Conservation (phyloP, 2,329 filamentous ascomycete genomes). For the Capronia epimyces region DNA sequence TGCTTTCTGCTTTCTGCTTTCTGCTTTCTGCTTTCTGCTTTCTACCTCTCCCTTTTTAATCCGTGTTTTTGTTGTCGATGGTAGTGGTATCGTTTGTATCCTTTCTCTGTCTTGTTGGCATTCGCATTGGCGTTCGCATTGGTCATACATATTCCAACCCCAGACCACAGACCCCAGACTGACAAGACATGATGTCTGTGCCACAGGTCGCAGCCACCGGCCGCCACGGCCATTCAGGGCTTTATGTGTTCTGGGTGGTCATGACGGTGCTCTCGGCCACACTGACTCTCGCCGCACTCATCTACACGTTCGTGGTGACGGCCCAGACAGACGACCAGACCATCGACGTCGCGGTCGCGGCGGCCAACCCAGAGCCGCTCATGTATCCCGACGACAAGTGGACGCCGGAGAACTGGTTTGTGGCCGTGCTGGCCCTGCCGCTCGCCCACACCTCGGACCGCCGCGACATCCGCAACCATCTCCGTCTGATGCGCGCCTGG, state of each 20-base stretch:
- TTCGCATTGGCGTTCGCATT: too few species aligned
- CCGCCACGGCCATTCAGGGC: constrained; percentile 7
- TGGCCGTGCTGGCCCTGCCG: constrained; percentile 22
- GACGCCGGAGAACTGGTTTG: constrained; percentile 29
- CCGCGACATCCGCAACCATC: constrained; percentile 16
- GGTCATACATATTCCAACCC: too few species aligned
- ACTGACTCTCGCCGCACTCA: constrained; percentile 24
- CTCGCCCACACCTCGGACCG: constrained; percentile 21
- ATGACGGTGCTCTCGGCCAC: constrained; percentile 21
- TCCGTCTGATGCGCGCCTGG: constrained; percentile 26
- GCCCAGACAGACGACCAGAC: constrained; percentile 19
- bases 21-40: too few species aligned
- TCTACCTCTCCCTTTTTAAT: not conserved
- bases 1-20: too few species aligned
- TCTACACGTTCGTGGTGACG: constrained; percentile 27
- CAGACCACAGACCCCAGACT: too few species aligned
- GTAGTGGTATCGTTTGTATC: too few species aligned
- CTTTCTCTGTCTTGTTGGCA: too few species aligned
- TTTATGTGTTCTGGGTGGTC: constrained; percentile 24
- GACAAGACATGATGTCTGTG: too few species aligned
- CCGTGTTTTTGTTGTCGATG: not conserved
- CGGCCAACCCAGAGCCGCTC: constrained; percentile 33
- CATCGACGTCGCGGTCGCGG: constrained; percentile 28
- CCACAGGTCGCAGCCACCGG: not conserved
- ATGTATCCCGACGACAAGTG: constrained; percentile 30